Base-by-base conservation (phyloP, 176 grass and related monocot species). In the Eleusine indica region DNA sequence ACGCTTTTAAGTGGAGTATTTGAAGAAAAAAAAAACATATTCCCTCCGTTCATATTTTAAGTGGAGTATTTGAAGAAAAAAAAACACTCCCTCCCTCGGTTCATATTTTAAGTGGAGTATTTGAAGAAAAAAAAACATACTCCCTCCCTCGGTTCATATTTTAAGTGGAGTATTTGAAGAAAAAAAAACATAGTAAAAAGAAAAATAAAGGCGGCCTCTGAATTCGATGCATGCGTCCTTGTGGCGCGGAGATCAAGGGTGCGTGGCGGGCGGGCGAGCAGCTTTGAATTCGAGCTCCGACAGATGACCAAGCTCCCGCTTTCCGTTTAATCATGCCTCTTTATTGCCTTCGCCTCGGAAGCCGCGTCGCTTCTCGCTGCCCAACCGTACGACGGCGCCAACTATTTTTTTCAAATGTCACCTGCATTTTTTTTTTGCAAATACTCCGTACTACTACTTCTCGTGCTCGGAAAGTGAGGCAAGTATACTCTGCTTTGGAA, bases 211-310 rank as follows among this genome's bases (percentile, higher is more conserved):
- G 22, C 0, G 11, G 1, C 30, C 29, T 7, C 69, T 83, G 81
- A 83, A 74, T 74, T 83, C 81, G 70, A 74, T 64, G 70, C 30
- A 56, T 73, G 47, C 47, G 70, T 25, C 8, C 1, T 29, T 0
- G n/a, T 21, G 30, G 21, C 64, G 8, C 44, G 18, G 9, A 54
- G 15, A 35, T 17, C 32, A 35, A 67, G 12, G 70, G 21, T 25
- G n/a, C 44, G 15, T 17, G 43, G 69, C 19, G 10, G 61, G 72
- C 70, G 70, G 72, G 29, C 71, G 22, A 47, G 47, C 29, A 54
- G 72, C 49, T 56, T 74, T 74, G 72, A 74, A 74, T 74, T 53
- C 22, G 9, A 8, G 18, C 58, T 61, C 6, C 58, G 6, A 13
- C 60, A 19, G 57, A 25, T 2, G 25, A 14, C 12, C 32, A 9